Evolutionary conservation across 805 yeast genomes (phyloP).

Genomic region (Hanseniaspora singularis): DNA sequence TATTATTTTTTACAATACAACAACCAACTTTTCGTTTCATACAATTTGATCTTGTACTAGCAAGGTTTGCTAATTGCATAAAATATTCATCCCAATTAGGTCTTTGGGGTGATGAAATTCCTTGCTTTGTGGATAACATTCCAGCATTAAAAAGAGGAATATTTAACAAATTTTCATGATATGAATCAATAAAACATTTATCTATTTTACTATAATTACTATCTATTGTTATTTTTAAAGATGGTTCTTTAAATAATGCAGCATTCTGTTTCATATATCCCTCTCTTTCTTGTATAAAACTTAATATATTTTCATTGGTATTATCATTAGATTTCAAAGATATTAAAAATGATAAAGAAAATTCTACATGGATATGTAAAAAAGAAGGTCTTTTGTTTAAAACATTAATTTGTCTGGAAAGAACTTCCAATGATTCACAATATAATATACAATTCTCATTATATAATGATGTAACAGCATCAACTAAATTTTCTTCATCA

Average conservation of each 20-base stretch:
- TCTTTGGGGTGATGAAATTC: conserved; percentile 30
- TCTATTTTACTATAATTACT: not conserved
- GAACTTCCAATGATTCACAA: conserved; percentile 33
- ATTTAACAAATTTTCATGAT: conserved; percentile 2
- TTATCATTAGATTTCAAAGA: conserved; percentile 18
- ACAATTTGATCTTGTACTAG: conserved; percentile 86
- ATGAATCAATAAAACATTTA: not conserved
- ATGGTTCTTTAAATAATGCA: conserved; percentile 24
- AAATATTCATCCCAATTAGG: conserved; percentile 97
- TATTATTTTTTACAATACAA: conserved; percentile 71
- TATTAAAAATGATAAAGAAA: conserved; percentile 44
- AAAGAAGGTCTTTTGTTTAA: conserved; percentile 69
- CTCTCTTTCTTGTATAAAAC: conserved; percentile 2
- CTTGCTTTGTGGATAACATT: not conserved
- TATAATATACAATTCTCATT: conserved; percentile 46
- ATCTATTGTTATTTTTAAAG: not conserved
- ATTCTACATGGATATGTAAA: conserved; percentile 65
- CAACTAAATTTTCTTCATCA: conserved; percentile 29
- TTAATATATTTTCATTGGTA: conserved; percentile 12
- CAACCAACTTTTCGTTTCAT: conserved; percentile 97
- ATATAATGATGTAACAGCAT: conserved; percentile 59
- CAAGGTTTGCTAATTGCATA: conserved; percentile 85
- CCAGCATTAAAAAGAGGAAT: conserved; percentile 6
- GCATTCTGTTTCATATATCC: conserved; percentile 31
- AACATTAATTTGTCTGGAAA: conserved; percentile 27